phyloP scores from a whole-genome alignment of 495 filamentous ascomycete species.

The Talaromyces adpressus region DNA sequence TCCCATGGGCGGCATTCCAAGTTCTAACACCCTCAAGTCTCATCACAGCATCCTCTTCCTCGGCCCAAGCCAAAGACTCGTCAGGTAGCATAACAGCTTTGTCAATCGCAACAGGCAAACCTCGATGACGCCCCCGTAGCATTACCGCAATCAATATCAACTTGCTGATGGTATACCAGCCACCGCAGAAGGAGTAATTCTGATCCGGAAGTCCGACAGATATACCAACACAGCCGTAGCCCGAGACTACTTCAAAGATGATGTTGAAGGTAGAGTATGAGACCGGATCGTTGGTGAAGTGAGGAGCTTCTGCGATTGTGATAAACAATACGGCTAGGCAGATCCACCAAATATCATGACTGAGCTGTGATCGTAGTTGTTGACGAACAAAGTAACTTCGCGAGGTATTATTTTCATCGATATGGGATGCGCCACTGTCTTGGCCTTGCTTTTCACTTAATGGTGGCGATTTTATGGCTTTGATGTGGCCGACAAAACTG shows the following conservation, averaged over 20 bases:
- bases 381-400: conserved; percentile 51
- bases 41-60: conserved; percentile 55
- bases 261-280: conserved; percentile 77
- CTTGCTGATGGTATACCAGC: conserved; percentile 66
- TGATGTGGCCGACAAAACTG: neutral
- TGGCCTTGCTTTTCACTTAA: conserved; percentile 15
- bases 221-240: conserved; percentile 82
- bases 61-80: conserved; percentile 46
- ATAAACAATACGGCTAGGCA: conserved; percentile 67
- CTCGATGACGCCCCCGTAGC: conserved; percentile 71
- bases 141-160: conserved; percentile 72
- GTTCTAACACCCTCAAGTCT: neutral
- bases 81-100: conserved; percentile 67
- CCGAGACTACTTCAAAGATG: conserved; percentile 77
- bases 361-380: conserved; percentile 71
- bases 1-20: neutral
- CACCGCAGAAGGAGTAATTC: conserved; percentile 66
- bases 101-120: conserved; percentile 75
- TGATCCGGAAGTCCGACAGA: conserved; percentile 61
- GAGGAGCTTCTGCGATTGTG: conserved; percentile 60
- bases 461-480: conserved; percentile 9
- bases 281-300: conserved; percentile 60
- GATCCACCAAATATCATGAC: conserved; percentile 86
- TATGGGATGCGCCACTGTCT: conserved; percentile 6
- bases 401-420: conserved; percentile 23